Percentiles rank a stretch among this genome's conserved stretches.
Evolutionary conservation across 192 early-diverging fungal species (phyloP).

Genomic region (Paraglomus occultum): DNA sequence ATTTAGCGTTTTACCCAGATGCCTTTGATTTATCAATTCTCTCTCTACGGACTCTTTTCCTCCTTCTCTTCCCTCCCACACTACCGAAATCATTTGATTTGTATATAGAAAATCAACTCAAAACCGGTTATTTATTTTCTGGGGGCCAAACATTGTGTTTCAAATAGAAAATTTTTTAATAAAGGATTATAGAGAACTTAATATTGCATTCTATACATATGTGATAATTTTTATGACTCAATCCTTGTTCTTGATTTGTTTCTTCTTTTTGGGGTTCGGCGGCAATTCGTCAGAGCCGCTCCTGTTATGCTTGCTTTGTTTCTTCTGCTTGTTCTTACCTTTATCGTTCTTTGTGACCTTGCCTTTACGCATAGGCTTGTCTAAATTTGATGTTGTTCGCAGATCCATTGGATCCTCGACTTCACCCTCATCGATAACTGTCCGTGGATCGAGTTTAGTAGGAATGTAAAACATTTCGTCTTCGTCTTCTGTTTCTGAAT

Average conservation of each 20-base stretch:
- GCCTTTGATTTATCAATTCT: slow-evolving; percentile 19
- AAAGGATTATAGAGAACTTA: too few relatives aligned
- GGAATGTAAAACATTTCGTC: slow-evolving; percentile 51
- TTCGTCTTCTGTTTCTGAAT: slow-evolving; percentile 48
- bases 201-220: too few relatives aligned
- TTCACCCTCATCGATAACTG: slow-evolving; percentile 21
- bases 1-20: slow-evolving; percentile 46
- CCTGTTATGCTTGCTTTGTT: not conserved
- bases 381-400: not conserved
- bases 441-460: slow-evolving; percentile 26
- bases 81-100: too few relatives aligned
- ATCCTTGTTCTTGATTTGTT: not conserved
- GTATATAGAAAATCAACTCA: too few relatives aligned
- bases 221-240: too few relatives aligned
- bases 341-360: slow-evolving; percentile 9
- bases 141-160: too few relatives aligned
- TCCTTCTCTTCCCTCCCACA: too few relatives aligned
- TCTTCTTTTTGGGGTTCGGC: not conserved
- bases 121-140: too few relatives aligned
- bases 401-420: not conserved
- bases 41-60: too few relatives aligned
- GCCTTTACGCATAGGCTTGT: not conserved
- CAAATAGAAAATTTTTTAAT: too few relatives aligned
- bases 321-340: not conserved
- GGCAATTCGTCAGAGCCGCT: not conserved